A percentile compares a stretch with the other conserved stretches of the same genome.
phyloP scores from a whole-genome alignment of 176 grass and related monocot genomes.

The Hordeum marinum region DNA sequence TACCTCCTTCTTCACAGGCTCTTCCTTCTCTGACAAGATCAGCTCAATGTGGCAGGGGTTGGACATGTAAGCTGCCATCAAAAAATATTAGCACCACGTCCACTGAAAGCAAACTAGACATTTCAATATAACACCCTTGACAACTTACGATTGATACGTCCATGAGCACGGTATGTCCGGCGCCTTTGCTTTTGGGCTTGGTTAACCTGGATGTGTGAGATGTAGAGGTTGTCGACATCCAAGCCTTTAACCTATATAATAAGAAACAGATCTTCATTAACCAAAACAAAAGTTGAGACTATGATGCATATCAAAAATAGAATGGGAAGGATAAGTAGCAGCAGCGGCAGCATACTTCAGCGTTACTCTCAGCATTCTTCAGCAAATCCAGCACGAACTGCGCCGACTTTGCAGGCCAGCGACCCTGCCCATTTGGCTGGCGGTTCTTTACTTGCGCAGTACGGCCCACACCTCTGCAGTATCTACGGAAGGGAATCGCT shows the following conservation, averaged over 20 bases:
- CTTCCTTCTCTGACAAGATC: constrained; percentile 86
- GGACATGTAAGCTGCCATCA: constrained; percentile 71
- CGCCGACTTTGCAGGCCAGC: constrained; percentile 79
- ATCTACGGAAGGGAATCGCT: constrained; percentile 84
- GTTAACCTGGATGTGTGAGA: constrained; percentile 75
- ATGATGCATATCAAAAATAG: not conserved
- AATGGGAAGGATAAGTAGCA: not conserved
- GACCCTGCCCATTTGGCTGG: constrained; percentile 79
- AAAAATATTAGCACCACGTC: not conserved
- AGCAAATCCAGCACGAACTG: constrained; percentile 74
- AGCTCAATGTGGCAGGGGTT: constrained; percentile 79
- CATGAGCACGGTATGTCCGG: constrained; percentile 60
- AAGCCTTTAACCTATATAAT: constrained; percentile 55
- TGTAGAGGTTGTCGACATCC: constrained; percentile 54
- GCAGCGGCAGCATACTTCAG: constrained; percentile 31
- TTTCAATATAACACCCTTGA: not conserved
- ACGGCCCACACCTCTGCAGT: constrained; percentile 70
- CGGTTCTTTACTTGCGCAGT: constrained; percentile 74
- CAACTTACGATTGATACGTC: constrained; percentile 58
- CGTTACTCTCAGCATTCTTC: constrained; percentile 86
- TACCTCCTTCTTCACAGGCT: constrained; percentile 77
- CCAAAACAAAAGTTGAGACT: not conserved
- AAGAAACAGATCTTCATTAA: not conserved
- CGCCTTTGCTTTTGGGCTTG: constrained; percentile 74
- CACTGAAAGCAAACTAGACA: not conserved